Evolutionary conservation across 805 yeast species (phyloP), one percentile per base, ranked within the genome.

Genomic region (Danielia oregonensis): DNA sequence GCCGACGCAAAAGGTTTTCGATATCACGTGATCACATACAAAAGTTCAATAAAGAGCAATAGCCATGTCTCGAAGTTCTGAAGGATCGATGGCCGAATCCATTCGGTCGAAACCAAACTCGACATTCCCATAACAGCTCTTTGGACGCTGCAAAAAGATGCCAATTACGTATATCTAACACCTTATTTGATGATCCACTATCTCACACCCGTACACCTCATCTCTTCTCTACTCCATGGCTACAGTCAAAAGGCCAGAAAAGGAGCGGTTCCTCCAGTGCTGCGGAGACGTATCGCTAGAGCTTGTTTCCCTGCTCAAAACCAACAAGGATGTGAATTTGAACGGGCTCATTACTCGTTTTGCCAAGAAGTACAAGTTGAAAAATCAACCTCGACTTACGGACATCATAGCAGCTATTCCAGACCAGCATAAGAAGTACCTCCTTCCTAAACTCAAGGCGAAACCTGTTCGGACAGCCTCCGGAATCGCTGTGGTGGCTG

Each of bases 401-500:
- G 98, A 93, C 61, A 88, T 93, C 51, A 91, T 93, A 21, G 77
- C 87, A 24, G 85, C 97, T 1, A 91, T 93, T 40, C 98, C 98
- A 7, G 97, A 91, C 55, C 96, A 91, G 55, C 84, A 91, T 62
- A 87, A 86, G 60, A 87, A 87, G 56, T 88, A 88, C 53, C 64
- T 93, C 35, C 70, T 93, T 25, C 98, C 97, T 2, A 89, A 89
- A 62, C 70, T 93, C 29, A 86, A 93, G 63, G 98, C 98, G n/a
- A 93, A 93, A 60, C 98, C 98, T 0, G 97, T 93, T 29, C 76
- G 98, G 61, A 93, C 98, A 0, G 98, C 98, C 0, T 85, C 95
- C 8, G 98, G 98, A 51, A 95, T 93, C 39, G 98, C 98, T 7
- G 98, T 93, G 14, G 97, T 93, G 29, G 98, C 98, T 0, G 97